These are phyloP conservation scores for Panellus pusillus DNA, from an alignment of 768 basidiomycete species.

Conservation along the genomic window DNA sequence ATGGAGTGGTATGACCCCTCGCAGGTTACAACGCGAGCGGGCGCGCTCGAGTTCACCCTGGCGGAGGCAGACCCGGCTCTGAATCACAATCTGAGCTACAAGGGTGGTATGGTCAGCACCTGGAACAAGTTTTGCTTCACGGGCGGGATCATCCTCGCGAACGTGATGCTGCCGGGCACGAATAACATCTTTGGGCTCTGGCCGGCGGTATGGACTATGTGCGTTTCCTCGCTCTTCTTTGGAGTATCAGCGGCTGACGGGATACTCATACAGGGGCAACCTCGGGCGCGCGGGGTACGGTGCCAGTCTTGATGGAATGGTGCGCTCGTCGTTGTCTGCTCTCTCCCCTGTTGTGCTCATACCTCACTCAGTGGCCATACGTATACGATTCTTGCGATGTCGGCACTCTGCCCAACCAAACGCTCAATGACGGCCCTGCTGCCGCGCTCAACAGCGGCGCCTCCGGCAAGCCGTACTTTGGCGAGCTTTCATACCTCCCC, in stretches of 20 bases:
- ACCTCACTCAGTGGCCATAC: slow-evolving; percentile 54
- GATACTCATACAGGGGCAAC: slow-evolving; percentile 8
- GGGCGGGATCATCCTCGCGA: slow-evolving; percentile 65
- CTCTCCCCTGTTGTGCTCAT: too few species aligned
- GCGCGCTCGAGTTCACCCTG: slow-evolving; percentile 71
- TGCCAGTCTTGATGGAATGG: slow-evolving; percentile 53
- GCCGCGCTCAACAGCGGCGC: slow-evolving; percentile 47
- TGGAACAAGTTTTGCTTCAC: slow-evolving; percentile 71
- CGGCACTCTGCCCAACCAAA: slow-evolving; percentile 79
- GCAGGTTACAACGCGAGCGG: slow-evolving; percentile 65
- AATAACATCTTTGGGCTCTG: slow-evolving; percentile 30
- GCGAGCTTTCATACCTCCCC: slow-evolving; percentile 45
- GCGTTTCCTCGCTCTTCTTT: slow-evolving; percentile 11
- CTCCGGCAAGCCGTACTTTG: slow-evolving; percentile 36
- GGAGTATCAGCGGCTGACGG: background rate
- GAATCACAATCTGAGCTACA: slow-evolving; percentile 72
- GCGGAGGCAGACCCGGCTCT: slow-evolving; percentile 40
- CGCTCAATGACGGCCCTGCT: slow-evolving; percentile 48
- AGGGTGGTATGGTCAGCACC: slow-evolving; percentile 23
- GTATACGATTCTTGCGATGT: slow-evolving; percentile 75
- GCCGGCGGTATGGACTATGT: slow-evolving; percentile 24
- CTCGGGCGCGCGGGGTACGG: slow-evolving; percentile 54
- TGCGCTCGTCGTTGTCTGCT: slow-evolving; percentile 33
- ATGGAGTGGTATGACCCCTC: slow-evolving; percentile 57
- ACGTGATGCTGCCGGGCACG: slow-evolving; percentile 42